These are phyloP conservation scores for Suillus variegatus DNA, from an alignment of 768 basidiomycete genomes.

Conservation along the genomic window DNA sequence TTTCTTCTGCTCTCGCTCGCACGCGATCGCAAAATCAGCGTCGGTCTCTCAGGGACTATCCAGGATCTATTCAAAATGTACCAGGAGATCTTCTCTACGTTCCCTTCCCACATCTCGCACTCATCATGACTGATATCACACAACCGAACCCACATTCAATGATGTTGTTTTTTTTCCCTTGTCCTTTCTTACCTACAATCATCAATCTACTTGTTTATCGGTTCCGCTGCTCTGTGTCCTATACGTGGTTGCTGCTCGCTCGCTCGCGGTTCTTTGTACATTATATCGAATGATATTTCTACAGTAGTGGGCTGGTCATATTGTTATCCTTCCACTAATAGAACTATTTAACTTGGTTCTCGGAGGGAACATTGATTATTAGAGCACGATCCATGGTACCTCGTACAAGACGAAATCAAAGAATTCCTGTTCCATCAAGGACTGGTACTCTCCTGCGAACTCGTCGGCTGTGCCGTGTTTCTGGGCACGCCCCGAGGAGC, in stretches of 20 bases:
- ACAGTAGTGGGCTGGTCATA: constrained; percentile 58
- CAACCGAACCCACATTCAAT: constrained; percentile 8
- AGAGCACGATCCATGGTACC: constrained; percentile 84
- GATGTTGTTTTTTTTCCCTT: constrained; percentile 25
- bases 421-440: constrained; percentile 92
- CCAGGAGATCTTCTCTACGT: constrained; percentile 24
- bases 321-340: constrained; percentile 64
- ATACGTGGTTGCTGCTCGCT: constrained; percentile 7
- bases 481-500: constrained; percentile 55
- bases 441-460: constrained; percentile 88
- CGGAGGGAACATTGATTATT: constrained; percentile 24
- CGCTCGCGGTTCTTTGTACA: constrained; percentile 32
- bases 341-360: constrained; percentile 36
- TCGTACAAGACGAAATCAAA: constrained; percentile 95
- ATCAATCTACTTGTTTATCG: constrained; percentile 18
- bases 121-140: constrained; percentile 9
- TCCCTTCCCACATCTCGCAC: constrained; percentile 5
- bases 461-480: constrained; percentile 56
- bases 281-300: constrained; percentile 49
- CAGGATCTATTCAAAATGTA: constrained; percentile 38
- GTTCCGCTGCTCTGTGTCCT: constrained; percentile 12
- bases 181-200: constrained; percentile 22
- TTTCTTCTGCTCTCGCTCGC: constrained; percentile 13
- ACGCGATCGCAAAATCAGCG: constrained; percentile 28
- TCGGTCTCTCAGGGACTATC: constrained; percentile 18